phyloP scores from a whole-genome alignment of 1,284 basidiomycete species.

The Cerrena zonata region DNA sequence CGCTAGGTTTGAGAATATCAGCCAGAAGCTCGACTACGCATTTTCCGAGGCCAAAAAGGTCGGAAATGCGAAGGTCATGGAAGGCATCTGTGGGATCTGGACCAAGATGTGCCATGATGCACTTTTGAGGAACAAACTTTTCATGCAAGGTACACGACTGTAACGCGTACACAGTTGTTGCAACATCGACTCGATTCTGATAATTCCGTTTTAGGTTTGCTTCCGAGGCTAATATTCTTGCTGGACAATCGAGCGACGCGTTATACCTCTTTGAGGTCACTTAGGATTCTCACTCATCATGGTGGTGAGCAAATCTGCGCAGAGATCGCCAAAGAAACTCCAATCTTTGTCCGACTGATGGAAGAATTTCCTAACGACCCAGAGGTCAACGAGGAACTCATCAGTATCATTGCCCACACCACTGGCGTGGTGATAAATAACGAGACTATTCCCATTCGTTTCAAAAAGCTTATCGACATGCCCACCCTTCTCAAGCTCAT shows the following conservation, averaged over 20 bases:
- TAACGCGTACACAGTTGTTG: not conserved
- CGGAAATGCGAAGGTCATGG: conserved; percentile 28
- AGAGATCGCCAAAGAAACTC: conserved; percentile 44
- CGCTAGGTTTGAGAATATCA: conserved; percentile 46
- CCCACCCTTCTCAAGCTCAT: conserved; percentile 39
- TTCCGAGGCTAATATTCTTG: conserved; percentile 49
- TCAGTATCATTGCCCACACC: conserved; percentile 50
- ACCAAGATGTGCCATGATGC: conserved; percentile 59
- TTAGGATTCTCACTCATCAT: conserved; percentile 57
- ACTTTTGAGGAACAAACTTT: conserved; percentile 50
- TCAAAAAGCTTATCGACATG: conserved; percentile 41
- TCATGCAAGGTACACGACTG: conserved; percentile 43
- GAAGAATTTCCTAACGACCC: conserved; percentile 45
- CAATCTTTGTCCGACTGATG: conserved; percentile 39
- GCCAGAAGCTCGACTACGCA: conserved; percentile 38
- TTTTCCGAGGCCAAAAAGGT: conserved; percentile 18
- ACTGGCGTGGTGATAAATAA: conserved; percentile 39
- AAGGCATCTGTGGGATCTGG: conserved; percentile 56
- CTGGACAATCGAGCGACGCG: conserved; percentile 41
- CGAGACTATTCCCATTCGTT: conserved; percentile 30
- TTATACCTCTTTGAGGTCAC: conserved; percentile 47
- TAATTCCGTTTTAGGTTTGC: conserved; percentile 35
- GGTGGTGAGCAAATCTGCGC: conserved; percentile 45
- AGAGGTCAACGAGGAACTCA: conserved; percentile 43
- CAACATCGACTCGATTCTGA: not conserved